Evolutionary conservation across 2,329 filamentous ascomycete species (phyloP).

Genomic region (Phoma sp.): DNA sequence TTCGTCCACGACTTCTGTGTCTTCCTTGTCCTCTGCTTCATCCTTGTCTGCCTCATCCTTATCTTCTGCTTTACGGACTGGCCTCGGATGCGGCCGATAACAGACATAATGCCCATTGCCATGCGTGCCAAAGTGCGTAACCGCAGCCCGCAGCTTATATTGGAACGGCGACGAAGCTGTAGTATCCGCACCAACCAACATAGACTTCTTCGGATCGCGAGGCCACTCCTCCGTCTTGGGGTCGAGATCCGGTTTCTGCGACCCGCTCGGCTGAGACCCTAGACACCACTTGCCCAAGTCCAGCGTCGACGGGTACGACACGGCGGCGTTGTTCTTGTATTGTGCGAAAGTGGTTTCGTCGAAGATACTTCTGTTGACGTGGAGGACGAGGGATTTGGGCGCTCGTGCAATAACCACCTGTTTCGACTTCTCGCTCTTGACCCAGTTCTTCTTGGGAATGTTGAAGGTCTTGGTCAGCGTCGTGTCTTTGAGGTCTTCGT

Average conservation of each 20-base stretch:
- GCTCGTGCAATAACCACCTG: slow-evolving; percentile 86
- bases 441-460: slow-evolving; percentile 67
- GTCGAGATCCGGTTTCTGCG: slow-evolving; percentile 35
- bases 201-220: slow-evolving; percentile 72
- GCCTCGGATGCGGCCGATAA: slow-evolving; percentile 73
- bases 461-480: slow-evolving; percentile 56
- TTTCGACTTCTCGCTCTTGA: slow-evolving; percentile 84
- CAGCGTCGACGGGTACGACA: slow-evolving; percentile 76
- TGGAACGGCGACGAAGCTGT: slow-evolving; percentile 51
- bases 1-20: neutral
- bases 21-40: slow-evolving; percentile 7
- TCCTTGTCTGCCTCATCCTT: slow-evolving; percentile 8
- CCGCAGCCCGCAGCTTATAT: slow-evolving; percentile 82
- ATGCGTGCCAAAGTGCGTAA: slow-evolving; percentile 89
- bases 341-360: slow-evolving; percentile 81
- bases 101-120: slow-evolving; percentile 97
- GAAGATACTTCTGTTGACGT: slow-evolving; percentile 92
- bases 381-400: slow-evolving; percentile 81
- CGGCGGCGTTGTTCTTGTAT: slow-evolving; percentile 82
- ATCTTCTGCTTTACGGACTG: slow-evolving; percentile 1
- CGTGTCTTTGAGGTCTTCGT: slow-evolving; percentile 74
- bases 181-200: slow-evolving; percentile 63
- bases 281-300: slow-evolving; percentile 88
- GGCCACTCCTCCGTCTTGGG: slow-evolving; percentile 70
- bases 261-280: slow-evolving; percentile 59